Conservation (phyloP, 2,329 filamentous ascomycete species). For the Grosmannia serpens region DNA sequence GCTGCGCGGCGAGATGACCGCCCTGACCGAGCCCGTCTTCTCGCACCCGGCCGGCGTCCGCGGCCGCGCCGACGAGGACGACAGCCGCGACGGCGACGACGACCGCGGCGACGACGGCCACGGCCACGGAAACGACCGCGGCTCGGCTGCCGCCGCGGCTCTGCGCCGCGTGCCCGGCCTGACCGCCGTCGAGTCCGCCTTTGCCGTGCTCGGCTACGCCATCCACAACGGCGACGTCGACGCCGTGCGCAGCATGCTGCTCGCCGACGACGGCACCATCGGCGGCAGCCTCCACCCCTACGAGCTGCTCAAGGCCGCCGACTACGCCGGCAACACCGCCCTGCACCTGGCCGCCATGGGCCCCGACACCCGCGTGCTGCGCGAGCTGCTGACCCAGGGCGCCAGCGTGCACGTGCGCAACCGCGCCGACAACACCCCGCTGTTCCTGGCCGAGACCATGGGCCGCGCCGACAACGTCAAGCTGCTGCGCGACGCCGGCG, state of each 20-base stretch:
- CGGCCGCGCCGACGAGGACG: conserved; percentile 28
- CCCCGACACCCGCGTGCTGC: conserved; percentile 41
- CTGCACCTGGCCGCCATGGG: conserved; percentile 47
- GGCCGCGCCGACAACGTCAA: conserved; percentile 41
- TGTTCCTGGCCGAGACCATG: conserved; percentile 50
- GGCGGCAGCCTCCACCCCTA: conserved; percentile 7
- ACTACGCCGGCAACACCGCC: conserved; percentile 72
- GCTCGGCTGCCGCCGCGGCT: background rate
- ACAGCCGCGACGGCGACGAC: conserved; percentile 37
- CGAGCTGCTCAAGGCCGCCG: conserved; percentile 58
- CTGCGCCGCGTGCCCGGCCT: conserved; percentile 21
- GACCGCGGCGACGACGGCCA: conserved; percentile 32
- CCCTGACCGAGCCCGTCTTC: conserved; percentile 61
- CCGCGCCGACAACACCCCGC: conserved; percentile 51
- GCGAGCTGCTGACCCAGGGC: conserved; percentile 46
- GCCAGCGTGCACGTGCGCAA: conserved; percentile 59
- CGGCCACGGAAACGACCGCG: background rate
- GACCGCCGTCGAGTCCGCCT: conserved; percentile 44
- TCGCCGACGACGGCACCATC: conserved; percentile 41
- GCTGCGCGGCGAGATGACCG: conserved; percentile 76
- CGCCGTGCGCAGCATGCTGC: conserved; percentile 55
- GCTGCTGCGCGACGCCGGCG: conserved; percentile 47
- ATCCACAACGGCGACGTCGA: conserved; percentile 60
- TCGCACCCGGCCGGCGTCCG: conserved; percentile 52
- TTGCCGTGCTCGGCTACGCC: conserved; percentile 69